phyloP scores from a whole-genome alignment of 2,329 filamentous ascomycete species.

The Penicillium decumbens region DNA sequence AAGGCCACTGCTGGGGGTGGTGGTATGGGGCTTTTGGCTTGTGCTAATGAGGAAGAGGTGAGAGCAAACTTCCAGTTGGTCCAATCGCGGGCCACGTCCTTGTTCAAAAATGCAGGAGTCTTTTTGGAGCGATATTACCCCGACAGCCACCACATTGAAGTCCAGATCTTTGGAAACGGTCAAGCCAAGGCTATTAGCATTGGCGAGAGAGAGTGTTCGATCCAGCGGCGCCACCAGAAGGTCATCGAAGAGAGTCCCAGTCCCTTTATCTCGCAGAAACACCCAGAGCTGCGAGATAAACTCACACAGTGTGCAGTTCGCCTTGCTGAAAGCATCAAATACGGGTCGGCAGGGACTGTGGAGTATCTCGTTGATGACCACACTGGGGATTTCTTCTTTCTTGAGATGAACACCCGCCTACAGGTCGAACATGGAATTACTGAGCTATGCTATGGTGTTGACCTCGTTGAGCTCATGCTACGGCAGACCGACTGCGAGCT shows the following conservation, averaged over 20 bases:
- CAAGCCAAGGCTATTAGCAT: constrained; percentile 75
- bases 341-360: constrained; percentile 83
- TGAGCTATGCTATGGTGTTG: constrained; percentile 52
- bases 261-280: constrained; percentile 52
- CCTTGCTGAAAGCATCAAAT: constrained; percentile 55
- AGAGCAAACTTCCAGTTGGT: not conserved
- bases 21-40: not conserved
- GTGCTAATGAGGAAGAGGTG: not conserved
- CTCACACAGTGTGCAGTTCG: constrained; percentile 65
- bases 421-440: constrained; percentile 58
- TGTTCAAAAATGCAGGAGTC: constrained; percentile 80
- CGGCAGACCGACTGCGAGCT: constrained; percentile 51
- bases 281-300: constrained; percentile 58
- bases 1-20: not conserved
- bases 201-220: constrained; percentile 81
- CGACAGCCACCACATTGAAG: constrained; percentile 77
- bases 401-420: constrained; percentile 57
- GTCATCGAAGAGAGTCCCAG: constrained; percentile 86
- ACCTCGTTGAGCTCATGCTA: constrained; percentile 55
- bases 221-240: constrained; percentile 85
- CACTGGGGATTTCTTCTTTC: constrained; percentile 68
- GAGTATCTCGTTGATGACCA: constrained; percentile 87
- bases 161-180: constrained; percentile 83
- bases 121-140: constrained; percentile 80
- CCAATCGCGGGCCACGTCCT: constrained; percentile 35